Evolutionary conservation across 345 rosid genomes (phyloP), one percentile per base, ranked within the genome.

Genomic region (Salix purpurea): DNA sequence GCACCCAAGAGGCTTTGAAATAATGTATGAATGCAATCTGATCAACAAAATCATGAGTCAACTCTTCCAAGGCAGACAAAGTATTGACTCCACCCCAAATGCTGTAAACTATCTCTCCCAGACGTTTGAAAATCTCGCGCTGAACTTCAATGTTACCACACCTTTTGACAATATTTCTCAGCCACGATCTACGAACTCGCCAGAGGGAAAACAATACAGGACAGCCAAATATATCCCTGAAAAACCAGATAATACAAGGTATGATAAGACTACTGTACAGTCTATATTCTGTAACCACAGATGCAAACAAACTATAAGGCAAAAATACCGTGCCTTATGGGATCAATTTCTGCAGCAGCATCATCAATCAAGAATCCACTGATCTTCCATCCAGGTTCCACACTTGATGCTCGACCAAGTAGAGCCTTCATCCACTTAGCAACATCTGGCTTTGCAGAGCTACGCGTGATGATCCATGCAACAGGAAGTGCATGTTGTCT

Each of bases 181-280:
- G 87, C 98, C 99, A 96, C 72, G 97, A 89, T 85, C 98, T 92
- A 79, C 95, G 93, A 76, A 93, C 82, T 69, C 94, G 97, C 98
- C 98, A 96, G 5, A 96, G 85, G 75, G 98, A 89, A 81, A 93
- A 93, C 21, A 91, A 81, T 71, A 96, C 76, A 12, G 97, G 95
- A 86, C 97, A 96, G 65, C 82, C 74, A 84, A 93, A 96, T 64
- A 89, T 79, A 40, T 93, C 92, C 94, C 95, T 96, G 91, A 70
- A 81, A 75, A 70, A 60, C 54, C 72, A 84, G 74, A 28, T 61
- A 71, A 77, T 46, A 71, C 21, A 37, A 81, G 61, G 60, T 24
- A 76, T 74, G 28, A 72, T 78, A 58, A 83, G 32, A 73, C 46
- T 23, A 52, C 58, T 4, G 37, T 40, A 69, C 76, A 34, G 40